Evolutionary conservation across 192 early-diverging fungal genomes (phyloP).

Genomic region (Lunasporangiospora selenospora): DNA sequence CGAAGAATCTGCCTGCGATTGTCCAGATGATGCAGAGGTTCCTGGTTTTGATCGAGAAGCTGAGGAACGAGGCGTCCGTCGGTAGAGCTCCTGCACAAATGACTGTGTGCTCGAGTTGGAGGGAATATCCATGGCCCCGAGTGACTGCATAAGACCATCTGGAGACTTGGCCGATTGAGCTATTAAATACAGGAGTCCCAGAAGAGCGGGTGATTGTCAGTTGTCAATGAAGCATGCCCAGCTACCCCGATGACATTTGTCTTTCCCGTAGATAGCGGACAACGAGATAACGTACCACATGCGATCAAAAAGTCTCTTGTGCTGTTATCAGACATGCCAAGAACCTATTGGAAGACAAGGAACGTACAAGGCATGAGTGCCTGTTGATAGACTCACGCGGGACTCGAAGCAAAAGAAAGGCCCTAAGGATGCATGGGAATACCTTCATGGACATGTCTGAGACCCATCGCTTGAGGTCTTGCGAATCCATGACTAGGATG

Average conservation of each 20-base stretch:
- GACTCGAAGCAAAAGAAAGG: too few species aligned
- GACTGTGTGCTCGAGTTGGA: slow-evolving; percentile 51
- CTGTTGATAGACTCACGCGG: too few species aligned
- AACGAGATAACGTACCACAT: slow-evolving; percentile 36
- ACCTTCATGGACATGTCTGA: slow-evolving; percentile 70
- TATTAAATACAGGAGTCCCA: slow-evolving; percentile 7
- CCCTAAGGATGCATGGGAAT: too few species aligned
- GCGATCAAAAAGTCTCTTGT: slow-evolving; percentile 77
- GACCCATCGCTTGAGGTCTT: slow-evolving; percentile 64
- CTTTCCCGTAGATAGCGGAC: too few species aligned
- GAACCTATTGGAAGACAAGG: too few species aligned
- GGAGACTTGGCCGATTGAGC: slow-evolving; percentile 68
- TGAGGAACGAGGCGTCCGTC: slow-evolving; percentile 57
- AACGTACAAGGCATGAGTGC: too few species aligned
- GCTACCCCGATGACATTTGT: too few species aligned
- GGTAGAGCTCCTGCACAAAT: slow-evolving; percentile 73
- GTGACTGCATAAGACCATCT: slow-evolving; percentile 52
- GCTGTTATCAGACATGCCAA: slow-evolving; percentile 71
- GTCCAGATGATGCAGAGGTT: slow-evolving; percentile 9
- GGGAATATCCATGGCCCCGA: slow-evolving; percentile 71
- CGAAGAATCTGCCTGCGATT: slow-evolving; percentile 29
- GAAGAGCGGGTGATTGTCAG: too few species aligned
- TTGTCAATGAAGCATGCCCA: too few species aligned
- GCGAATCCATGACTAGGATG: slow-evolving; percentile 19
- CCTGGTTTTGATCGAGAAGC: not conserved